phyloP scores from a whole-genome alignment of 2,329 filamentous ascomycete species.

The Alternaria sp. region DNA sequence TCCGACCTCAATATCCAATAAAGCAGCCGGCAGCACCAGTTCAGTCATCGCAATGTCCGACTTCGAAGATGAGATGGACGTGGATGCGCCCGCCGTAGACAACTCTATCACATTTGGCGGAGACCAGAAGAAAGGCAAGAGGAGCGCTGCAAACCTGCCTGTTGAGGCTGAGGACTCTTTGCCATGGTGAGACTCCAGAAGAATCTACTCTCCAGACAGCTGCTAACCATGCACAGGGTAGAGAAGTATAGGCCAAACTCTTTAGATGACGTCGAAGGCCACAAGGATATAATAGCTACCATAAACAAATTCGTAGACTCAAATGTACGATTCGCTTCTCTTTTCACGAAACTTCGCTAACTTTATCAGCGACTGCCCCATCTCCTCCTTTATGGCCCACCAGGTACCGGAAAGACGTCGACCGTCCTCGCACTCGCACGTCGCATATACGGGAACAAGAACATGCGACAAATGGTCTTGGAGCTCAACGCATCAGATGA shows the following conservation, averaged over 20 bases:
- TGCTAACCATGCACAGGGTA: constrained; percentile 67
- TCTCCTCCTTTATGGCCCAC: constrained; percentile 94
- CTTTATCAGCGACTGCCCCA: constrained; percentile 77
- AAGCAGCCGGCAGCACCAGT: too few relatives aligned
- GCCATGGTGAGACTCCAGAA: constrained; percentile 73
- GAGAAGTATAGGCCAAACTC: constrained; percentile 95
- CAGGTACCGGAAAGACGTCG: constrained; percentile 96
- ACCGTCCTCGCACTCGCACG: constrained; percentile 93
- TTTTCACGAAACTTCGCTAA: constrained; percentile 13
- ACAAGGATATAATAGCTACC: constrained; percentile 95
- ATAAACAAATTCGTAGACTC: constrained; percentile 98
- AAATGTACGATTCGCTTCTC: constrained; percentile 65
- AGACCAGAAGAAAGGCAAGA: constrained; percentile 84
- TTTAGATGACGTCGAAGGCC: constrained; percentile 91
- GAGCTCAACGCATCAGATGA: constrained; percentile 98
- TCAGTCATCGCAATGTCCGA: constrained; percentile 58
- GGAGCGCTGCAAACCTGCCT: constrained; percentile 89
- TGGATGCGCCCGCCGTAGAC: constrained; percentile 66
- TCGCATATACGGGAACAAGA: constrained; percentile 88
- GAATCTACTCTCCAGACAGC: fast-evolving
- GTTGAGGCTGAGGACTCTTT: constrained; percentile 93
- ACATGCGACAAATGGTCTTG: constrained; percentile 98
- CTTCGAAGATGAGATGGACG: constrained; percentile 72
- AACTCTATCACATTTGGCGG: constrained; percentile 74
- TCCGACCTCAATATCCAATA: background rate